Base-by-base conservation (phyloP, 2,329 filamentous ascomycete genomes). In the Stagonosporopsis tanaceti region DNA sequence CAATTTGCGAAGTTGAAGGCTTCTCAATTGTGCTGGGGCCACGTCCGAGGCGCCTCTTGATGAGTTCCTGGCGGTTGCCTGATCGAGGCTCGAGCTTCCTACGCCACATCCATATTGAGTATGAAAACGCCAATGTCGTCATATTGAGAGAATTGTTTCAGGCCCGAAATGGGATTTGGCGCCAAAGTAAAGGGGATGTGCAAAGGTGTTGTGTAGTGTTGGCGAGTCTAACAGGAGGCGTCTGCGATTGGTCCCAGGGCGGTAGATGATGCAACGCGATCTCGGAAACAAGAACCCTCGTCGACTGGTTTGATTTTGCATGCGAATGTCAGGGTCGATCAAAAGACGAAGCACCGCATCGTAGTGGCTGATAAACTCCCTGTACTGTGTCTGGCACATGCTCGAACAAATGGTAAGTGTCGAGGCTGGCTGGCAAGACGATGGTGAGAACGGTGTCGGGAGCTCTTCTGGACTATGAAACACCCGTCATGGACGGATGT, bases 231-330 rank as follows among this genome's bases (percentile, higher is more conserved):
- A 17, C 25, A 25, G 14, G 30, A 45, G 52, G 56, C 38, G 37
- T 50, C 28, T 39, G 45, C 56, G 62, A 62, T 55, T 60, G 62
- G 53, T 69, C 64, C 68, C 66, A 56, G 62, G 56, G 45, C 48
- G 20, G n/a, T 61, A 67, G 66, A 61, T 62, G 60, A 59, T 54
- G 63, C 62, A 59, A 46, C 40, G 38, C 46, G 66, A 66, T 66
- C 60, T 60, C 50, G 51, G 51, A 58, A 60, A 47, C 44, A 46
- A 56, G 22, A 47, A 59, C 44, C 47, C 46, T 38, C 53, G 37
- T 38, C 47, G 38, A 27, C 25, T 35, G 50, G 47, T 54, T 37
- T 48, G 27, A 55, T 50, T 34, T 27, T 41, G 17, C 17, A 25
- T 28, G 24, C 41, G 14, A 40, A 41, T 38, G 22, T 38, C 17